A percentile compares a stretch with the other conserved stretches of the same genome.
These are phyloP conservation scores for Chloromonas sp. DNA, from an alignment of 163 green algal genomes.

Conservation along the genomic window DNA sequence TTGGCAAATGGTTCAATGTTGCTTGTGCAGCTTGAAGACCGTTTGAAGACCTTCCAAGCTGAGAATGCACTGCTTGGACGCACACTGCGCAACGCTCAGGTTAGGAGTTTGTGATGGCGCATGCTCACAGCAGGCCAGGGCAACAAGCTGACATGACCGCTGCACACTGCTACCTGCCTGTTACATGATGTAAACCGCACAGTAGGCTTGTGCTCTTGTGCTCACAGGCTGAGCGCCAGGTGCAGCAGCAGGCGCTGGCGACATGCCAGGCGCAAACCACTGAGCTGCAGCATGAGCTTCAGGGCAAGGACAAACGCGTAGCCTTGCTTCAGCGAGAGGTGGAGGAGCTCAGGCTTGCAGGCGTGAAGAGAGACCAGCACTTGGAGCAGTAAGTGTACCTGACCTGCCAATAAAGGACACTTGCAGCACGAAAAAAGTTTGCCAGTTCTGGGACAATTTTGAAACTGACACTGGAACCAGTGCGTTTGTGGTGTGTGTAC, in stretches of 20 bases:
- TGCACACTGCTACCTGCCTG: neutral
- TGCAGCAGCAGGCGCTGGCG: neutral
- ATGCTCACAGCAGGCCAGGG: neutral
- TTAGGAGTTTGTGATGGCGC: neutral
- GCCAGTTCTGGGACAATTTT: too few relatives aligned
- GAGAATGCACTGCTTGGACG: neutral
- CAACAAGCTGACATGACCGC: neutral
- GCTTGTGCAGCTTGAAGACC: neutral
- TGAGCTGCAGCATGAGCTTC: neutral
- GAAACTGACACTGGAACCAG: too few relatives aligned
- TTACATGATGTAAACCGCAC: neutral
- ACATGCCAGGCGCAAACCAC: neutral
- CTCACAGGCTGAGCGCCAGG: neutral
- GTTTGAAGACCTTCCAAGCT: neutral
- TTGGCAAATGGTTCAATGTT: too few relatives aligned
- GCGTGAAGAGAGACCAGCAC: neutral
- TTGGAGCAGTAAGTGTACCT: neutral
- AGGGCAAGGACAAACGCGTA: neutral
- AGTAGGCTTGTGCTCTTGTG: neutral
- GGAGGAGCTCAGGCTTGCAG: neutral
- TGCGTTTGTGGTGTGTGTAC: too few relatives aligned
- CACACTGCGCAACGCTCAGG: neutral
- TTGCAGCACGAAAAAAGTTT: too few relatives aligned
- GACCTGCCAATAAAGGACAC: neutral
- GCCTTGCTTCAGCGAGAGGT: neutral